Base-by-base conservation (phyloP, 2,329 filamentous ascomycete species). In the Paramyrothecium sp. region DNA sequence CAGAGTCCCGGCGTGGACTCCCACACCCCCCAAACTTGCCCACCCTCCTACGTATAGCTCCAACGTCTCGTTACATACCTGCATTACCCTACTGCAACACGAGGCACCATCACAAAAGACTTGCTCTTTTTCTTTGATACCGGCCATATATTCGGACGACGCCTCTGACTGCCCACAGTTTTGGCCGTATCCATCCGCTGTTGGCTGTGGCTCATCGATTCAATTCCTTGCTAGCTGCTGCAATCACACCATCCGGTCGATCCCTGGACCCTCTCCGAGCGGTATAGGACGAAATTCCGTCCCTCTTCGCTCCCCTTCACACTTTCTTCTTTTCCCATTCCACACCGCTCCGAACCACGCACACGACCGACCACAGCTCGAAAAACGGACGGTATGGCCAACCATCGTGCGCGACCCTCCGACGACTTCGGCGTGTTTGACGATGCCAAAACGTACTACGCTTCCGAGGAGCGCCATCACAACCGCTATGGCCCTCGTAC, bases 381-480 rank as follows among this genome's bases (percentile, higher is more conserved):
- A 21, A 57, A 48, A 54, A 73, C 73, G 70, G 59, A 67, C 48
- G 65, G 63, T 46, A 62, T 66, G 30, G 61, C 61, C 34, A 61
- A 65, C 59, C 69, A 69, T 61, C 68, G 62, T 58, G 44, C 64
- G 23, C 69, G 69, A 58, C 72, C 73, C 46, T 80, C 77, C 8
- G 73, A 76, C 52, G 80, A 84, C 58, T 80, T 80, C 51, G 70
- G 75, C 30, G 77, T 84, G 51, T 85, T 75, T 61, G 82, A 84
- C 58, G 82, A 85, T 72, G 83, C 83, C 58, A 79, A 77, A 67
- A 85, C 82, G 22, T 86, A 86, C 67, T 86, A 86, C 61, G 73
- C 80, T 34, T 79, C 81, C 22, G 82, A 84, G 38, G 80, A 82
- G 55, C 80, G 83, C 55, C 80, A 83, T 61, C 71, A 71, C 56